Evolutionary conservation across 169 alveolate species (phyloP).

Genomic region (Miamiensis avidus): DNA sequence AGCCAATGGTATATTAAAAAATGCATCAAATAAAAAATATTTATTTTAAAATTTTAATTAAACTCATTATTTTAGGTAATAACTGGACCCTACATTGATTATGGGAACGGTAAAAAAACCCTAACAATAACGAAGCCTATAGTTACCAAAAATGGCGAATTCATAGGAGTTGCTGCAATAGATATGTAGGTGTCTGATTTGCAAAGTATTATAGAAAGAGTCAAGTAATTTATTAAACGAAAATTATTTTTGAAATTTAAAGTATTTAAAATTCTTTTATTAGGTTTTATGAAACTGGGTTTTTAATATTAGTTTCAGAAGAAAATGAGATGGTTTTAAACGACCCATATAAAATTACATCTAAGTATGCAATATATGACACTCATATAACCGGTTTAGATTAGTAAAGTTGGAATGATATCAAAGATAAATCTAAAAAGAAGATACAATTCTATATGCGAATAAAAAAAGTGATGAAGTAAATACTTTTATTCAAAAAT

Average conservation of each 20-base stretch:
- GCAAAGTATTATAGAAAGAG: slow-evolving; percentile 7
- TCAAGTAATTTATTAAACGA: background rate
- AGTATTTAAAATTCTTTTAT: too few species aligned
- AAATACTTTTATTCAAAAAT: background rate
- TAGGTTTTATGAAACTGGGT: slow-evolving; percentile 25
- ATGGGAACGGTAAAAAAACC: background rate
- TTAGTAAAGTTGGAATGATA: background rate
- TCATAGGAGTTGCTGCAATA: slow-evolving; percentile 20
- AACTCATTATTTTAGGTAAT: slow-evolving; percentile 2
- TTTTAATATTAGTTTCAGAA: slow-evolving; percentile 8
- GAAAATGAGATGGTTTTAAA: slow-evolving; percentile 12
- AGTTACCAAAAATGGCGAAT: slow-evolving; percentile 1
- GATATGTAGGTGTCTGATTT: slow-evolving; percentile 15
- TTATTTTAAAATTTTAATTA: background rate
- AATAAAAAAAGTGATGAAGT: background rate
- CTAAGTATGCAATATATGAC: background rate
- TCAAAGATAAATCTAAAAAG: background rate
- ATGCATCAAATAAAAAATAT: background rate
- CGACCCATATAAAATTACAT: slow-evolving; percentile 1
- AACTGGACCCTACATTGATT: slow-evolving; percentile 20
- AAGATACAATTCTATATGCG: background rate
- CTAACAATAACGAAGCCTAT: slow-evolving; percentile 16
- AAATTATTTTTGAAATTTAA: too few species aligned
- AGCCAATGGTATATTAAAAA: background rate
- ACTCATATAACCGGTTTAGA: slow-evolving; percentile 5